A percentile compares a stretch with the other conserved stretches of the same genome.
phyloP scores from a whole-genome alignment of 2,329 filamentous ascomycete species.

The Dactylellina haptotyla region DNA sequence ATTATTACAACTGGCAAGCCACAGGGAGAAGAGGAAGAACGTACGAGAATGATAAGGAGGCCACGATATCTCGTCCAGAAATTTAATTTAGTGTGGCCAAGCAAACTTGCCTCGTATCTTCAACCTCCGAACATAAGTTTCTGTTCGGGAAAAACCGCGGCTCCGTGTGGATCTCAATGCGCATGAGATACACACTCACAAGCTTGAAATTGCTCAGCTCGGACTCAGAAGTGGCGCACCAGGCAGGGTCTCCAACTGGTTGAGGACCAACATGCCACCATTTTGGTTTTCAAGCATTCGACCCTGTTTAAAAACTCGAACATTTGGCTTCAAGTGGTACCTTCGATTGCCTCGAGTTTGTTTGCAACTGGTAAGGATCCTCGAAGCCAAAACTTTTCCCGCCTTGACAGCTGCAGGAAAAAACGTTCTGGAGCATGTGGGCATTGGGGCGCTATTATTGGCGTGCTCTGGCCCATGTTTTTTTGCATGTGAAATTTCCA shows the following conservation, averaged over 20 bases:
- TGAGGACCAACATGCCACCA: not conserved
- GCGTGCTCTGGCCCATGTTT: not conserved
- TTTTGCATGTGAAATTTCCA: constrained; percentile 27
- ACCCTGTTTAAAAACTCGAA: not conserved
- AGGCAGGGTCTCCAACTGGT: not conserved
- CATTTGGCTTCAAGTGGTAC: not conserved
- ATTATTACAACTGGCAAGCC: not conserved
- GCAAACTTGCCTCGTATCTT: constrained; percentile 1
- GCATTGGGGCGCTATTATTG: constrained; percentile 22
- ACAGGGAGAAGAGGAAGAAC: not conserved
- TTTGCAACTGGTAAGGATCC: not conserved
- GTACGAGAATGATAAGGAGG: constrained; percentile 1
- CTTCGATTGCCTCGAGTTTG: not conserved
- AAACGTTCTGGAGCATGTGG: constrained; percentile 35
- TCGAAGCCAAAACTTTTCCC: not conserved
- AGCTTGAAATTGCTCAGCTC: constrained; percentile 18
- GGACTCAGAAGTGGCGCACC: constrained; percentile 5
- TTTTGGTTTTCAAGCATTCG: not conserved
- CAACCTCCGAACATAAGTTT: constrained; percentile 6
- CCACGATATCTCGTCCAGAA: constrained; percentile 9
- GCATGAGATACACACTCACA: constrained; percentile 40
- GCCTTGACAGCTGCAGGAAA: constrained; percentile 3
- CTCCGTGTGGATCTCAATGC: constrained; percentile 11
- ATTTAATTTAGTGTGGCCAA: constrained; percentile 33
- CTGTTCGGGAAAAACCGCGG: constrained; percentile 43